Percentiles rank a stretch among this genome's conserved stretches.
phyloP scores from a whole-genome alignment of 441 rosid species.

The Euphorbia celastroides region DNA sequence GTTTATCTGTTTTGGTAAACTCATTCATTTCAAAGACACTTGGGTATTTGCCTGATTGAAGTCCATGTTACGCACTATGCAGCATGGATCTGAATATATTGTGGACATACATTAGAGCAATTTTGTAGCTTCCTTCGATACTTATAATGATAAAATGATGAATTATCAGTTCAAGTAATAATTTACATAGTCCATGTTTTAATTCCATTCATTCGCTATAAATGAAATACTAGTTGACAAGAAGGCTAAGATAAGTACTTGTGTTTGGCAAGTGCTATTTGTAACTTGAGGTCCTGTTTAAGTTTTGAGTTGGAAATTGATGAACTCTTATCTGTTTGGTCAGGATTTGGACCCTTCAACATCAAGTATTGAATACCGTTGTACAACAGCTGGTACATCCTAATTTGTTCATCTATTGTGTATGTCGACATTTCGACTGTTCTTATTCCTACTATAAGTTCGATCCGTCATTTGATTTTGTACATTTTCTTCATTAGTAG shows the following conservation, averaged over 20 bases:
- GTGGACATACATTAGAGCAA: neutral
- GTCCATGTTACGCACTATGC: neutral
- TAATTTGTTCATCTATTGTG: constrained; percentile 9
- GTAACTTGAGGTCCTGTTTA: neutral
- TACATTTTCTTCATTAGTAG: too few species aligned
- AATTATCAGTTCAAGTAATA: neutral
- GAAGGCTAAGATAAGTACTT: neutral
- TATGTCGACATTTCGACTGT: constrained; percentile 1
- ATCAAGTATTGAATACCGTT: constrained; percentile 64
- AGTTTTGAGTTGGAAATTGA: neutral
- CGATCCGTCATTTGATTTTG: neutral
- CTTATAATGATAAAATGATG: neutral
- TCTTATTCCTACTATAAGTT: neutral
- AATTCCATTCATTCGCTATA: neutral
- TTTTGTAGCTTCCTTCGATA: neutral
- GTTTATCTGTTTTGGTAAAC: neutral
- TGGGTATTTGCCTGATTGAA: too few species aligned
- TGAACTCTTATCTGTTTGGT: constrained; percentile 6
- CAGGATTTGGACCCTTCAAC: constrained; percentile 80
- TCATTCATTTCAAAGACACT: neutral
- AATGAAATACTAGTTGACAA: neutral
- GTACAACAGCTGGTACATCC: constrained; percentile 80
- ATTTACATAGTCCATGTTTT: neutral
- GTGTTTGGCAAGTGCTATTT: neutral
- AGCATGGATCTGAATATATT: neutral